A percentile compares a stretch with the other conserved stretches of the same genome.
Evolutionary conservation across 352 stramenopile genomes (phyloP).

Genomic region (Phytophthora pseudosyringae): DNA sequence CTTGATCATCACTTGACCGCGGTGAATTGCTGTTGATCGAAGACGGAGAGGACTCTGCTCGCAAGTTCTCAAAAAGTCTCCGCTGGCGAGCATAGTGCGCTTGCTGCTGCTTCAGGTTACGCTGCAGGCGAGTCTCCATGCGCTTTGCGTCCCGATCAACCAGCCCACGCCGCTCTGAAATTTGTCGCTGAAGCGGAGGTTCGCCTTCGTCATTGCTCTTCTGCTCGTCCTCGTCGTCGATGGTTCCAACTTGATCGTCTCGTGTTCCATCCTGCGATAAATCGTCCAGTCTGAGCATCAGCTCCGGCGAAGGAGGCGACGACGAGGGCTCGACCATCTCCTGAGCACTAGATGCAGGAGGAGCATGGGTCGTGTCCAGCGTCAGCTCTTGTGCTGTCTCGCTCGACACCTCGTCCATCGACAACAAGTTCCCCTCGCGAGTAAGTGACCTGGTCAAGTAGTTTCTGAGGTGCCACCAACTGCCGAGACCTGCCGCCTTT

Average conservation of each 20-base stretch:
- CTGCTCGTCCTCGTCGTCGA: constrained; percentile 12
- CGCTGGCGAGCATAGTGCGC: constrained; percentile 68
- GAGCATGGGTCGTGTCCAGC: constrained; percentile 11
- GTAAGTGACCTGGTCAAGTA: constrained; percentile 26
- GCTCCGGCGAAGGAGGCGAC: constrained; percentile 17
- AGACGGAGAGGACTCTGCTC: constrained; percentile 21
- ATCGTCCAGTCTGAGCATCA: constrained; percentile 55
- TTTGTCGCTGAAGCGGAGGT: constrained; percentile 2
- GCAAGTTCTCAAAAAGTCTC: constrained; percentile 66
- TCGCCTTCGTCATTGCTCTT: constrained; percentile 20
- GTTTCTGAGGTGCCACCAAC: constrained; percentile 27
- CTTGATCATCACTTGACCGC: constrained; percentile 8
- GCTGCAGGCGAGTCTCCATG: constrained; percentile 60
- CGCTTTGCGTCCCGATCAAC: constrained; percentile 36
- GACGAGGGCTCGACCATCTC: constrained; percentile 3
- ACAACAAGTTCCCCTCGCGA: not conserved
- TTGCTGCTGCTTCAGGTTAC: constrained; percentile 64
- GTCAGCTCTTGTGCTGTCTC: constrained; percentile 13
- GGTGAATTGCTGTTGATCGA: constrained; percentile 14
- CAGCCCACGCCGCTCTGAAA: constrained; percentile 4
- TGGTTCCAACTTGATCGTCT: constrained; percentile 3
- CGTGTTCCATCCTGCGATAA: constrained; percentile 35
- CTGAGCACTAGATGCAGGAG: constrained; percentile 4
- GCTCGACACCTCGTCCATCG: constrained; percentile 5
- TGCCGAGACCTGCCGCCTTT: constrained; percentile 17